These are phyloP conservation scores for Botrytis fabae DNA, from an alignment of 2,329 filamentous ascomycete species.

Conservation along the genomic window DNA sequence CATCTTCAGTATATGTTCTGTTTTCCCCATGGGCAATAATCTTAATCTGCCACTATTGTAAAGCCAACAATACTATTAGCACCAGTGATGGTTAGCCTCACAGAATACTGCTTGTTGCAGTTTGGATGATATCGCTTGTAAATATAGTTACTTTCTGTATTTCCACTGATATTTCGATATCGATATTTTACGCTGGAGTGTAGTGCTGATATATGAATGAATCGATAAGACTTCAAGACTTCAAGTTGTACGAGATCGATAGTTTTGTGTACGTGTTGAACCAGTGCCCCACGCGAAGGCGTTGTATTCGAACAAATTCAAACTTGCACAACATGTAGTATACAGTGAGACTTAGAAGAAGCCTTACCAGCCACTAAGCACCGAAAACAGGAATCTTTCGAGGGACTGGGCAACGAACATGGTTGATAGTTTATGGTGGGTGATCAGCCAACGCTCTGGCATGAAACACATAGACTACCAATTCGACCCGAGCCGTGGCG, in stretches of 20 bases:
- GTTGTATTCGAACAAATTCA: not conserved
- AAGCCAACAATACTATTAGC: not conserved
- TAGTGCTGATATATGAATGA: not conserved
- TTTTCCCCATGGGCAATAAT: not conserved
- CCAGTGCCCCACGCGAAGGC: not conserved
- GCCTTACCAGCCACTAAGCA: not conserved
- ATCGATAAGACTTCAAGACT: not conserved
- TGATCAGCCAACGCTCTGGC: not conserved
- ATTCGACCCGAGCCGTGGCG: not conserved
- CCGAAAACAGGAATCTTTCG: not conserved
- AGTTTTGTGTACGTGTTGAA: not conserved
- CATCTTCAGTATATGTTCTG: not conserved
- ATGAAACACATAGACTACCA: not conserved
- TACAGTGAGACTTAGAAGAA: not conserved
- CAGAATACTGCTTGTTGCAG: not conserved
- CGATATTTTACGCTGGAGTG: not conserved
- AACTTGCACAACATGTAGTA: not conserved
- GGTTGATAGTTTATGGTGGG: not conserved
- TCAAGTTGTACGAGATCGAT: not conserved
- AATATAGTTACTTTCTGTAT: not conserved
- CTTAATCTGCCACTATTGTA: not conserved
- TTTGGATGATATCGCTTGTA: not conserved
- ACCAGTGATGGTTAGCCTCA: not conserved
- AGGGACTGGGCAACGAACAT: not conserved
- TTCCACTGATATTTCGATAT: not conserved